Evolutionary conservation across 805 yeast genomes (phyloP).

Genomic region (Limtongia smithiae): DNA sequence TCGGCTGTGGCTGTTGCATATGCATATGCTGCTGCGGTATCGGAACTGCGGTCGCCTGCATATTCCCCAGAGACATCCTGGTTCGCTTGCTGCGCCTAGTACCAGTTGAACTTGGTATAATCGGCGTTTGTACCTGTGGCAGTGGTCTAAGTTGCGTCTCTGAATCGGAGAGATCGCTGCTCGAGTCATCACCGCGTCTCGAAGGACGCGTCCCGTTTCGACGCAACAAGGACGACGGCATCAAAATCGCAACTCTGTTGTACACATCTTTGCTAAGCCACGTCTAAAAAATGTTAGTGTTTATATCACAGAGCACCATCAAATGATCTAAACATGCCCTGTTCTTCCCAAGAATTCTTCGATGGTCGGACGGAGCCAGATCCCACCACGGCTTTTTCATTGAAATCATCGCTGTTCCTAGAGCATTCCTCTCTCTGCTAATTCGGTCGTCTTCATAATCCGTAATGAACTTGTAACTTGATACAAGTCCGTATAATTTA

Average conservation of each 20-base stretch:
- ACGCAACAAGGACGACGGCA: slow-evolving; percentile 22
- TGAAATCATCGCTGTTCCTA: slow-evolving; percentile 6
- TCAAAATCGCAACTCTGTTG: slow-evolving; percentile 14
- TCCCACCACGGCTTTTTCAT: slow-evolving; percentile 28
- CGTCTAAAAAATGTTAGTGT: slow-evolving; percentile 8
- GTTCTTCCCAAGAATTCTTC: slow-evolving; percentile 23
- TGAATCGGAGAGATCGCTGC: slow-evolving; percentile 11
- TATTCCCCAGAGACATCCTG: neutral
- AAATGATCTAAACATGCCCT: slow-evolving; percentile 8
- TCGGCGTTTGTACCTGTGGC: too few species aligned
- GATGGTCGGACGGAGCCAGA: slow-evolving; percentile 21
- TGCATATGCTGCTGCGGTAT: neutral
- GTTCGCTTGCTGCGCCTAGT: neutral
- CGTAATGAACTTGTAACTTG: slow-evolving; percentile 25
- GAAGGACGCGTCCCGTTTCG: slow-evolving; percentile 22
- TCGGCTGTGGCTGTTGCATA: neutral
- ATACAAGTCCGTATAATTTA: slow-evolving; percentile 21
- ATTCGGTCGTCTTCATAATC: slow-evolving; percentile 27
- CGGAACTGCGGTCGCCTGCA: neutral
- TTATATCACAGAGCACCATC: too few species aligned
- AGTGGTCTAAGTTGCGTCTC: neutral
- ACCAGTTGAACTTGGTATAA: too few species aligned
- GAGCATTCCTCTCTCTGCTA: slow-evolving; percentile 13
- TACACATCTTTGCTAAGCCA: slow-evolving; percentile 21
- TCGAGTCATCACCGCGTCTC: slow-evolving; percentile 9